Evolutionary conservation across 2,329 filamentous ascomycete species (phyloP).

Genomic region (Beauveria scarabaeidicola): DNA sequence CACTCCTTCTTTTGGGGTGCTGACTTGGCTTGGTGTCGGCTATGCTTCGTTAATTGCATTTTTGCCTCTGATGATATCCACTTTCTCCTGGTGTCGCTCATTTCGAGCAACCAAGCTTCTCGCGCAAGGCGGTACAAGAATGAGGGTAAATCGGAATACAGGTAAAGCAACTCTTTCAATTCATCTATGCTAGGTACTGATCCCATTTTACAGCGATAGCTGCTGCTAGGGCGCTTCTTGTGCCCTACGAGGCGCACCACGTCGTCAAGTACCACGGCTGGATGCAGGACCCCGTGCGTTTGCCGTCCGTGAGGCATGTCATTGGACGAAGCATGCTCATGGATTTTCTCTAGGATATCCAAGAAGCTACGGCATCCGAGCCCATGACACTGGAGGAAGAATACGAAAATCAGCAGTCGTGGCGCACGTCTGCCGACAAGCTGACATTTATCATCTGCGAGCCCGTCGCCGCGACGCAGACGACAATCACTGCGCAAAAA

Average conservation of each 20-base stretch:
- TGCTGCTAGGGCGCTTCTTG: conserved; percentile 60
- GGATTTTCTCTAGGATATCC: conserved; percentile 50
- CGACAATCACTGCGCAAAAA: conserved; percentile 24
- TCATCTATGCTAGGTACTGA: background rate
- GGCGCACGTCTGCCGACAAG: conserved; percentile 76
- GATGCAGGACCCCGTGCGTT: conserved; percentile 71
- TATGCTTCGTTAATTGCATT: conserved; percentile 7
- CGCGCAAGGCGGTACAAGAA: background rate
- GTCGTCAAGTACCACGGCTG: conserved; percentile 77
- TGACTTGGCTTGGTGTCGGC: background rate
- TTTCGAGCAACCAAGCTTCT: background rate
- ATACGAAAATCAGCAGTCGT: conserved; percentile 82
- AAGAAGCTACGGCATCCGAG: conserved; percentile 79
- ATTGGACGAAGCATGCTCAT: background rate
- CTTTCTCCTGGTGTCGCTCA: background rate
- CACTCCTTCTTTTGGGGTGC: too few relatives aligned
- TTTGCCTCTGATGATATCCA: background rate
- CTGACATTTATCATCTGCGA: conserved; percentile 82
- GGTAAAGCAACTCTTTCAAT: background rate
- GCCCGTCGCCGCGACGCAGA: conserved; percentile 16
- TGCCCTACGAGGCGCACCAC: conserved; percentile 76
- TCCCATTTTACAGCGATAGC: conserved; percentile 49
- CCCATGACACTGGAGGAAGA: conserved; percentile 73
- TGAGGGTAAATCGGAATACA: background rate
- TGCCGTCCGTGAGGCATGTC: background rate